Conservation (phyloP, 805 yeast genomes). For the Yarrowia sp. region DNA sequence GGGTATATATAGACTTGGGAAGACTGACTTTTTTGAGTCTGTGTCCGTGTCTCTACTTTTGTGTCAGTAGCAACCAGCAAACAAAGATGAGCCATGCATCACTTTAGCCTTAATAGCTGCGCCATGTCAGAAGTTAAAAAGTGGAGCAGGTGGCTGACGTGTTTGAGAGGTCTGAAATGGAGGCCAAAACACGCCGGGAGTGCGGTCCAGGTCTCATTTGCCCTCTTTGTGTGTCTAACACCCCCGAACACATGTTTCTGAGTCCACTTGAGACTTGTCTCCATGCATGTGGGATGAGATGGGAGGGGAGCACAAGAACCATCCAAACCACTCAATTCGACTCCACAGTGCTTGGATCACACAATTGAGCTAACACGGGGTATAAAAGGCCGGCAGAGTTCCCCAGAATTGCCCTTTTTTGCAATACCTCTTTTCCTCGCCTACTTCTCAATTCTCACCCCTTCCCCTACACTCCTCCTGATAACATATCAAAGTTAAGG, state of each 20-base stretch:
- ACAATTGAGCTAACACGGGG: neutral
- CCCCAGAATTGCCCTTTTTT: too few relatives aligned
- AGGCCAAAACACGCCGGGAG: too few relatives aligned
- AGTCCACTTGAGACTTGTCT: neutral
- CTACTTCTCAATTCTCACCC: neutral
- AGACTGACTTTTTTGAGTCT: neutral
- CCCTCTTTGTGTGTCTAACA: too few relatives aligned
- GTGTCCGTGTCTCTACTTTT: neutral
- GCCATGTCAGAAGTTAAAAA: neutral
- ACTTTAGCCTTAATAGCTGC: conserved; percentile 5
- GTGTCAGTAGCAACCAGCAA: conserved; percentile 26
- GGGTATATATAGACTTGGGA: conserved; percentile 18
- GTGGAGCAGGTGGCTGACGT: neutral
- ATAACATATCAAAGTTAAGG: conserved; percentile 30
- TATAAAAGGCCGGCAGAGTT: neutral
- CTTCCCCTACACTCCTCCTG: neutral
- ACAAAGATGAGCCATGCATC: conserved; percentile 23
- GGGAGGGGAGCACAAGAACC: neutral
- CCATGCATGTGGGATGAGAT: conserved; percentile 10
- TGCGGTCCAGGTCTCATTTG: too few relatives aligned
- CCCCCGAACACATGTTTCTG: too few relatives aligned
- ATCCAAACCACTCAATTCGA: too few relatives aligned
- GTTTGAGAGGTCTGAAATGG: too few relatives aligned
- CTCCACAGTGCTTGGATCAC: too few relatives aligned
- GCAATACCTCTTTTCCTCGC: neutral